Base-by-base conservation (phyloP, 768 basidiomycete species). In the Tylopilus plumbeoviolaceoides region DNA sequence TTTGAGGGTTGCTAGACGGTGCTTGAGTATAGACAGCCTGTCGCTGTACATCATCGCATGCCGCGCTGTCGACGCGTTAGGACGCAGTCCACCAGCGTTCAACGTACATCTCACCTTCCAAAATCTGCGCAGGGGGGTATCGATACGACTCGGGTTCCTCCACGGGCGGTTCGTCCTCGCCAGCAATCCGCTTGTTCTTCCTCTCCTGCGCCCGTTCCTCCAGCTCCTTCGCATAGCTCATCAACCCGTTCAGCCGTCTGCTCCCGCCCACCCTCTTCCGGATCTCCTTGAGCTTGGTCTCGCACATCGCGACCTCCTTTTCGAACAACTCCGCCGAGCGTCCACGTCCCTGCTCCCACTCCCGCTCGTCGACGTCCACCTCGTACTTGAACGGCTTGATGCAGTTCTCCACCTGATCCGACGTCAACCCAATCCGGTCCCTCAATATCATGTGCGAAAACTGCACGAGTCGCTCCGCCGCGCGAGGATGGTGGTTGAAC, bases 301-400 rank as follows among this genome's bases (percentile, higher is more conserved):
- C 92, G 61, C 93, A 95, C 81, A 91, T 82, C 38, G 53, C 64
- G 35, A 90, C 73, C 77, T 99, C 97, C 63, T 82, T 83, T 71
- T 91, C 87, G 60, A 95, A 89, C 59, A 95, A 73, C 49, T 82
- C 81, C 51, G 91, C 79, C 1, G 91, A 82, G 46, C 82, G 75
- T 59, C 78, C 79, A 45, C 95, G 75, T 1, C 97, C 97, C 2
- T 75, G 64, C 60, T 91, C 90, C 97, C 97, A 99, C 69, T 99
- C 97, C 39, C 86, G 75, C 14, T 82, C 79, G 57, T 98, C 94
- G 14, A 98, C 88, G 66, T 99, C 97, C 25, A 98, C 86, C 64
- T 98, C 95, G 64, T 97, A 95, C 75, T 99, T 99, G 80, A 84
- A 98, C 27, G 95, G 97, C 72, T 99, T 99, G 78, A 99, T 98